Evolutionary conservation across 768 basidiomycete species (phyloP).

Genomic region (Mycena vulgaris): DNA sequence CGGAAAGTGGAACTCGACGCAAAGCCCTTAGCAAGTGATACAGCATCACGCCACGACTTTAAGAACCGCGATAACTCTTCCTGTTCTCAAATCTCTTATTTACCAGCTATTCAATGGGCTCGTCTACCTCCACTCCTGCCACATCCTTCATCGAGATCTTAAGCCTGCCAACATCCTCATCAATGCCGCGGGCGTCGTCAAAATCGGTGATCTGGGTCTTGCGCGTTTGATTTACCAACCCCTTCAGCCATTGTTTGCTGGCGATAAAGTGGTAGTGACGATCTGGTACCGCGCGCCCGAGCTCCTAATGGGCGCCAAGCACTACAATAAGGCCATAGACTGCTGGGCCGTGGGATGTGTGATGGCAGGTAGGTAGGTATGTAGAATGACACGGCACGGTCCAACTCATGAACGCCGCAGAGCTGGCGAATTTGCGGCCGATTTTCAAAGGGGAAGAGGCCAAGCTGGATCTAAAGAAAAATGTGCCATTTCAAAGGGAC

Average conservation of each 20-base stretch:
- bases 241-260: slow-evolving; percentile 90
- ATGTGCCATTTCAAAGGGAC: slow-evolving; percentile 96
- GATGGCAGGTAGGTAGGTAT: too few species aligned
- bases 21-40: slow-evolving; percentile 89
- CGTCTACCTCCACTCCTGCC: slow-evolving; percentile 93
- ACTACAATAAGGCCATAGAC: slow-evolving; percentile 97
- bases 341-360: slow-evolving; percentile 99
- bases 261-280: slow-evolving; percentile 99
- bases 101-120: slow-evolving; percentile 97
- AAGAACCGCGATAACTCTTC: slow-evolving; percentile 78
- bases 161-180: slow-evolving; percentile 99
- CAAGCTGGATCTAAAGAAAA: slow-evolving; percentile 97
- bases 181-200: slow-evolving; percentile 88
- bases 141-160: slow-evolving; percentile 97
- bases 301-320: slow-evolving; percentile 94
- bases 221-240: slow-evolving; percentile 94
- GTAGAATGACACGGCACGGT: too few species aligned
- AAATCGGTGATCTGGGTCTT: slow-evolving; percentile 98
- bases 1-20: neutral
- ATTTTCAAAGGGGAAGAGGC: slow-evolving; percentile 99
- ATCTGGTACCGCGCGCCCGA: slow-evolving; percentile 99
- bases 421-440: slow-evolving; percentile 92
- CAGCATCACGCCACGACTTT: slow-evolving; percentile 96
- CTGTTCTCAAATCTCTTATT: slow-evolving; percentile 92
- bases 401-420: too few species aligned